Evolutionary conservation across 768 basidiomycete species (phyloP).

Genomic region (Trametes cinnabarina): DNA sequence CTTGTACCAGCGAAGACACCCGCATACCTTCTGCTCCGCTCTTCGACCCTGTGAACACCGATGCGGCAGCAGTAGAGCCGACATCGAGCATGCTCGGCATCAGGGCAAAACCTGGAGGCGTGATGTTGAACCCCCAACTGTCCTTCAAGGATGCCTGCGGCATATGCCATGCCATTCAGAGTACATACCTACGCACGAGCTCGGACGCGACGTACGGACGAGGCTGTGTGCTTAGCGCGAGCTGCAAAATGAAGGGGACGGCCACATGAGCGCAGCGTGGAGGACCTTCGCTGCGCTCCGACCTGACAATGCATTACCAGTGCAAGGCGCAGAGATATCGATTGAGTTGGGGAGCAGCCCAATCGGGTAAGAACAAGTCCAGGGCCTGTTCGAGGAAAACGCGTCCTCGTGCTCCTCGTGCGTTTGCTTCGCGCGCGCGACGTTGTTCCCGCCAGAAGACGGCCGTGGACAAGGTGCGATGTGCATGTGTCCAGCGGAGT

Average conservation of each 20-base stretch:
- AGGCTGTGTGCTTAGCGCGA: neutral
- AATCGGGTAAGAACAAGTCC: conserved; percentile 3
- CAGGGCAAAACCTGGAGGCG: too few relatives aligned
- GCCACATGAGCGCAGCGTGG: neutral
- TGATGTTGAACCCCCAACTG: neutral
- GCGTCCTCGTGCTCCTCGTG: neutral
- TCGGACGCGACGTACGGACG: neutral
- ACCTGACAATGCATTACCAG: too few relatives aligned
- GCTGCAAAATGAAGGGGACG: neutral
- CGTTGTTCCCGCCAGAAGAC: conserved; percentile 8
- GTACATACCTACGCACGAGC: too few relatives aligned
- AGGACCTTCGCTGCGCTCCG: neutral
- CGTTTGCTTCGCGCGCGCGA: neutral
- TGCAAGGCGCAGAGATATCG: neutral
- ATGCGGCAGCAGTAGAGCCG: neutral
- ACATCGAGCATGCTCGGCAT: too few relatives aligned
- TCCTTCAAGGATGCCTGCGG: neutral
- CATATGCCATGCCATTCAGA: neutral
- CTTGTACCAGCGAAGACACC: neutral
- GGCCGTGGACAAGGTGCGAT: conserved; percentile 4
- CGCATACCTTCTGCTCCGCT: conserved; percentile 1
- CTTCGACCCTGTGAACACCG: neutral
- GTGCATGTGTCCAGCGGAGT: neutral
- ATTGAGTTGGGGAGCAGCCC: neutral
- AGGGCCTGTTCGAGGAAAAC: neutral